These are phyloP conservation scores for Podospora fimiseda DNA, from an alignment of 495 filamentous ascomycete genomes.

Conservation along the genomic window DNA sequence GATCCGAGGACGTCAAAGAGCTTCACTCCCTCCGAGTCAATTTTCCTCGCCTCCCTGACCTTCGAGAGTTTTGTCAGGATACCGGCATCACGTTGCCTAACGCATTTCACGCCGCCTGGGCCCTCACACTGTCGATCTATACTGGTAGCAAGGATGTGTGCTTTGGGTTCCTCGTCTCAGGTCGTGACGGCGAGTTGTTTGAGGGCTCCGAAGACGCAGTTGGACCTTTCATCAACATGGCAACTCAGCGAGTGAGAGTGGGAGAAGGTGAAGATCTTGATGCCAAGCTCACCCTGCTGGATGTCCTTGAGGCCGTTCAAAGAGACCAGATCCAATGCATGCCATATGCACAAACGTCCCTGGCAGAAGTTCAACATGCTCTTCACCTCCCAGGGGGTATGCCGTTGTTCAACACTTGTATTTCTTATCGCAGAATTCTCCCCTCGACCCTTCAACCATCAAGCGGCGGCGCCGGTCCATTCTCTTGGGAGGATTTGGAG, in stretches of 20 bases:
- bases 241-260: slow-evolving; percentile 41
- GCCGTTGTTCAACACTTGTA: slow-evolving; percentile 29
- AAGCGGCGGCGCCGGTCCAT: not conserved
- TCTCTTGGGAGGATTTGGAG: slow-evolving; percentile 13
- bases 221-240: slow-evolving; percentile 52
- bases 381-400: slow-evolving; percentile 21
- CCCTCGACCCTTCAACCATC: not conserved
- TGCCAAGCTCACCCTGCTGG: not conserved
- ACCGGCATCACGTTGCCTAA: slow-evolving; percentile 22
- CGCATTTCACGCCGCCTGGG: slow-evolving; percentile 35
- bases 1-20: not conserved
- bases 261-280: not conserved
- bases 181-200: slow-evolving; percentile 37
- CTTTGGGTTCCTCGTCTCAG: slow-evolving; percentile 38
- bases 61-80: slow-evolving; percentile 14
- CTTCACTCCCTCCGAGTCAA: slow-evolving; percentile 13
- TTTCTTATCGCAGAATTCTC: slow-evolving; percentile 21
- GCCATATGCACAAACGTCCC: slow-evolving; percentile 35
- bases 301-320: slow-evolving; percentile 23
- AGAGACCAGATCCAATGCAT: slow-evolving; percentile 29
- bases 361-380: slow-evolving; percentile 37
- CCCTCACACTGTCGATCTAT: slow-evolving; percentile 34
- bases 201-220: slow-evolving; percentile 40
- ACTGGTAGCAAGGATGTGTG: slow-evolving; percentile 36
- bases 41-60: slow-evolving; percentile 1